A percentile compares a stretch with the other conserved stretches of the same genome.
These are phyloP conservation scores for Mucor saturninus DNA, from an alignment of 371 early-diverging fungal species.

Conservation along the genomic window DNA sequence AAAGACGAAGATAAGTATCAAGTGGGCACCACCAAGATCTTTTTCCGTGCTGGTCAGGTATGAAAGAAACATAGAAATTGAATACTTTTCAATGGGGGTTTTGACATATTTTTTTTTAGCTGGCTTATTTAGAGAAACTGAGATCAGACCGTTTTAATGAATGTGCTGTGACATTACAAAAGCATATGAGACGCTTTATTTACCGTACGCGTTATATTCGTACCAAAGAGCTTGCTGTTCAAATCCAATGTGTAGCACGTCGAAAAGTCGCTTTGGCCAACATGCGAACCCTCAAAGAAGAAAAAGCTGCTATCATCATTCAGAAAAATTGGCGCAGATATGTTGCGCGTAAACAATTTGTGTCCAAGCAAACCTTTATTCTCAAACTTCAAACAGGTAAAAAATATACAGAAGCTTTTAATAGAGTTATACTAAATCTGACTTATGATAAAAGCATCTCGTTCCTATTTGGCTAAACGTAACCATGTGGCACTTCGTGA, in stretches of 20 bases:
- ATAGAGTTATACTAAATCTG: too few species aligned
- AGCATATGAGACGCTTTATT: slow-evolving; percentile 80
- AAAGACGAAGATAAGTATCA: slow-evolving; percentile 85
- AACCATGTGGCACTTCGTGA: slow-evolving; percentile 54
- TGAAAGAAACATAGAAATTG: neutral
- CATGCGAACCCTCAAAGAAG: slow-evolving; percentile 62
- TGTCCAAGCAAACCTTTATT: slow-evolving; percentile 43
- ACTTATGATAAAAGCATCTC: slow-evolving; percentile 35
- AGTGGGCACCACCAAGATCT: slow-evolving; percentile 95
- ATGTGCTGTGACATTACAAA: slow-evolving; percentile 87
- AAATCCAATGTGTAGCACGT: slow-evolving; percentile 69
- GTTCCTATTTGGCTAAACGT: slow-evolving; percentile 63
- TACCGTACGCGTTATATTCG: slow-evolving; percentile 74
- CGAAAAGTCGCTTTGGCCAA: slow-evolving; percentile 62
- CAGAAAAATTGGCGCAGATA: slow-evolving; percentile 77
- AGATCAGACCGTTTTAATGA: slow-evolving; percentile 81
- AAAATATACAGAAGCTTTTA: neutral
- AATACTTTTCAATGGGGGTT: too few species aligned
- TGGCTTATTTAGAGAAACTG: slow-evolving; percentile 91
- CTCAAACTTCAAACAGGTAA: slow-evolving; percentile 54
- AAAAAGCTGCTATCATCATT: slow-evolving; percentile 75
- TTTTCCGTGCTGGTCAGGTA: slow-evolving; percentile 93
- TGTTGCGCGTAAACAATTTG: slow-evolving; percentile 64
- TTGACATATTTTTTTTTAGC: slow-evolving; percentile 22
- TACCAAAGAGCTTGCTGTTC: slow-evolving; percentile 63